Base-by-base conservation (phyloP, 495 filamentous ascomycete genomes). In the Aspergillus diversus region DNA sequence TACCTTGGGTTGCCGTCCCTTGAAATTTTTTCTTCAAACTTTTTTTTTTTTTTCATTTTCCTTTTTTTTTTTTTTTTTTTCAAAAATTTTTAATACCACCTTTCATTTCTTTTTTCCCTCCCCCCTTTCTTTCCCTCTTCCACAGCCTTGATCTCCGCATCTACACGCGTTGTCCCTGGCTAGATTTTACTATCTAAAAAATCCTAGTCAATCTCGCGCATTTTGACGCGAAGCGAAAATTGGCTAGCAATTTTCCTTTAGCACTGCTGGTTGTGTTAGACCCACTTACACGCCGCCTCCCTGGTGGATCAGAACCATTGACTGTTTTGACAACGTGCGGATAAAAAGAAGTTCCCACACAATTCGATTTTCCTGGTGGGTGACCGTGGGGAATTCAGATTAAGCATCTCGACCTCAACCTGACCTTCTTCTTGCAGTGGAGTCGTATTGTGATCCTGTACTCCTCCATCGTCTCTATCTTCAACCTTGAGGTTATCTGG, bases 341-440 rank as follows among this genome's bases (percentile, higher is more conserved):
- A 77, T 77, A 77, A 75, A 73, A 73, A 74, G 65, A 72, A 73
- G 71, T 76, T 79, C 73, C 73, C 75, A 77, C 75, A 74, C 70
- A 73, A 63, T 65, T 69, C 68, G 72, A 69, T 69, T 70, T 71
- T 68, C 67, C 69, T 76, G 75, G 77, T 80, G 77, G 75, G 74
- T 75, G 71, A 72, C 73, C 73, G 75, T 80, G 77, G 77, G 72
- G 75, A 80, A 71, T 72, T 77, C 67, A 72, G 74, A 77, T 80
- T 79, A 77, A 75, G 73, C 77, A 75, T 75, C 66, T 69, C 61
- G 35, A 62, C 59, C 57, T 73, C 70, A 66, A 64, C 68, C 65
- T 75, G 64, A 72, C 69, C 67, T 69, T 60, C 69, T 68, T 55
- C 21, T 5, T 70, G 59, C 67, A 71, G 69, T 69, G 71, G 66